Conservation (phyloP, 441 rosid genomes). For the Flueggea neowawraea region DNA sequence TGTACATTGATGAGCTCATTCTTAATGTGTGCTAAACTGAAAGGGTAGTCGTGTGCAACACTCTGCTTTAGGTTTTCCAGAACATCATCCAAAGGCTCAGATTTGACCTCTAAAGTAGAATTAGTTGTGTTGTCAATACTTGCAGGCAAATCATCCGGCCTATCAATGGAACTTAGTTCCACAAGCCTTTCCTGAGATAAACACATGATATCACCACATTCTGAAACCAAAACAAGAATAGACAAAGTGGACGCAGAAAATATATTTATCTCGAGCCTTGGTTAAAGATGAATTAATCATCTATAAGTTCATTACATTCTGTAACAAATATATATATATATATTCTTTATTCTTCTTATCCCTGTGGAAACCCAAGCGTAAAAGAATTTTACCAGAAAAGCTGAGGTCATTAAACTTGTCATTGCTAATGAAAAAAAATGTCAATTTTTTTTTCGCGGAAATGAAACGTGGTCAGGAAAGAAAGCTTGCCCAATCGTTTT, state of each 20-base stretch:
- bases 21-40: slow-evolving; percentile 27
- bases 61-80: slow-evolving; percentile 16
- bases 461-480: too few relatives aligned
- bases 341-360: too few relatives aligned
- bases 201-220: slow-evolving; percentile 10
- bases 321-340: background rate
- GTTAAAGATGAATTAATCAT: slow-evolving; percentile 39
- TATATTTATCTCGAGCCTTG: background rate
- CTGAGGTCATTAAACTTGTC: too few relatives aligned
- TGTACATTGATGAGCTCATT: slow-evolving; percentile 29
- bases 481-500: too few relatives aligned
- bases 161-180: slow-evolving; percentile 18
- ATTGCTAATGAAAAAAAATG: too few relatives aligned
- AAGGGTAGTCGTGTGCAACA: slow-evolving; percentile 10
- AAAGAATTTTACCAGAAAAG: too few relatives aligned
- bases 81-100: slow-evolving; percentile 40
- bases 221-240: slow-evolving; percentile 7
- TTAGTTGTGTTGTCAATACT: slow-evolving; percentile 12
- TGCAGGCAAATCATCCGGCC: slow-evolving; percentile 23
- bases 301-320: slow-evolving; percentile 49
- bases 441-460: too few relatives aligned
- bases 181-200: slow-evolving; percentile 20
- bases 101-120: slow-evolving; percentile 35
- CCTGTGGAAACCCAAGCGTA: too few relatives aligned
- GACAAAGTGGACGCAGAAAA: background rate